Evolutionary conservation across 2,329 filamentous ascomycete species (phyloP).

Genomic region (Fusarium floridanum): DNA sequence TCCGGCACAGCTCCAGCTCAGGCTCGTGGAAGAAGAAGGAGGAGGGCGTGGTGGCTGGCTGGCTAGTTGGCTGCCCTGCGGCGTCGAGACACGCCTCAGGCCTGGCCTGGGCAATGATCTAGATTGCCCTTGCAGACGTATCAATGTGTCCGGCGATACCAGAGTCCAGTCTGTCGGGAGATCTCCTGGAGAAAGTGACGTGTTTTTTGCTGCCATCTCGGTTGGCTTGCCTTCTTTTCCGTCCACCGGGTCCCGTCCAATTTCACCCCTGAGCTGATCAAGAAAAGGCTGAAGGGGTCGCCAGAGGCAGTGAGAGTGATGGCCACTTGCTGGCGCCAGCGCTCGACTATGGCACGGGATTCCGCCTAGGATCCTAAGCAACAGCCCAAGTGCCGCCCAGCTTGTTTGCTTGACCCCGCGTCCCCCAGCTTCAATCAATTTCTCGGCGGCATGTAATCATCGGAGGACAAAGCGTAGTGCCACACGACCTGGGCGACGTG

Average conservation of each 20-base stretch:
- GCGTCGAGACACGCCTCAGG: constrained; percentile 24
- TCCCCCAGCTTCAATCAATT: constrained; percentile 5
- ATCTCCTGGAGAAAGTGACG: constrained; percentile 12
- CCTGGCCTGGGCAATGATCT: constrained; percentile 6
- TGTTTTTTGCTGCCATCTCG: constrained; percentile 1
- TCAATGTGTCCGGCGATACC: constrained; percentile 15
- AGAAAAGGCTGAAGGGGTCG: constrained; percentile 15
- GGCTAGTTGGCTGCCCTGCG: constrained; percentile 1
- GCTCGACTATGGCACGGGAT: constrained; percentile 13
- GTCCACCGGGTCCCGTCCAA: not conserved
- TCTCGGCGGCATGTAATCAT: constrained; percentile 17
- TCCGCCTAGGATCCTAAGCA: constrained; percentile 1
- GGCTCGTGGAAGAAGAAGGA: not conserved
- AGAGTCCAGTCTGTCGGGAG: constrained; percentile 29
- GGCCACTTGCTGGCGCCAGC: constrained; percentile 30
- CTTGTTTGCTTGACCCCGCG: constrained; percentile 6
- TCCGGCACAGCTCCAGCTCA: constrained; percentile 28
- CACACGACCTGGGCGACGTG: constrained; percentile 18
- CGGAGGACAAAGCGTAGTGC: constrained; percentile 29
- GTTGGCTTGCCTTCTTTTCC: not conserved
- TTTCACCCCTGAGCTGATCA: constrained; percentile 28
- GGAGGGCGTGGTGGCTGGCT: constrained; percentile 4
- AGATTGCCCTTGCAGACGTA: constrained; percentile 31
- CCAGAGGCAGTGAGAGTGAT: constrained; percentile 23
- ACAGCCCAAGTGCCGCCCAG: constrained; percentile 8